Conservation (phyloP, 305 asterid genomes). For the Fraxinus angustifolia region DNA sequence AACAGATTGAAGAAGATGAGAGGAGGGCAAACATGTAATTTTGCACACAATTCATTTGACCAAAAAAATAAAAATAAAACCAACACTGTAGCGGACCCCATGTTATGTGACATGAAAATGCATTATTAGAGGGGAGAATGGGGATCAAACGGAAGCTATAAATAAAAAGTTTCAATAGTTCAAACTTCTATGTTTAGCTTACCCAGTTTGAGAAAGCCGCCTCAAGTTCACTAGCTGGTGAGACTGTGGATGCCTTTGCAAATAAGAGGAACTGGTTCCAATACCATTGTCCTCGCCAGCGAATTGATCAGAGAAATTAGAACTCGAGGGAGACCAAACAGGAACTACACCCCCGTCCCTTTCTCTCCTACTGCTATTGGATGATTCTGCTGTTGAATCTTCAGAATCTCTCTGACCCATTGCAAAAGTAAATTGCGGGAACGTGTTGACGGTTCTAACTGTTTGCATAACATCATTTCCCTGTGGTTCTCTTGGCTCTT, state of each 20-base stretch:
- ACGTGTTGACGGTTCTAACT: conserved; percentile 23
- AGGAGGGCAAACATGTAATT: no score
- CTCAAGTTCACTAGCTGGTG: conserved; percentile 69
- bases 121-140: no score
- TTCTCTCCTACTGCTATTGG: conserved; percentile 52
- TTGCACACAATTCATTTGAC: no score
- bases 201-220: conserved; percentile 78
- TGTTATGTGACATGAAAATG: no score
- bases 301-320: conserved; percentile 56
- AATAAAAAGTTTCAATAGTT: neutral
- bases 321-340: conserved; percentile 77
- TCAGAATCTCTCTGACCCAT: conserved; percentile 58
- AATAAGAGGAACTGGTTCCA: conserved; percentile 51
- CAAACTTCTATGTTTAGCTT: conserved; percentile 18
- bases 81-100: no score
- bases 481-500: conserved; percentile 37
- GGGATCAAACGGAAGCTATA: neutral
- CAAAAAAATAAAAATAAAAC: no score
- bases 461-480: conserved; percentile 29
- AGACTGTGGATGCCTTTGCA: conserved; percentile 65
- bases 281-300: conserved; percentile 50
- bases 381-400: conserved; percentile 93
- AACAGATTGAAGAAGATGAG: no score
- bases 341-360: conserved; percentile 81
- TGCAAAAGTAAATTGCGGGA: conserved; percentile 18